Conservation (phyloP, 116 monocot genomes). For the Dioscorea cayenensis region DNA sequence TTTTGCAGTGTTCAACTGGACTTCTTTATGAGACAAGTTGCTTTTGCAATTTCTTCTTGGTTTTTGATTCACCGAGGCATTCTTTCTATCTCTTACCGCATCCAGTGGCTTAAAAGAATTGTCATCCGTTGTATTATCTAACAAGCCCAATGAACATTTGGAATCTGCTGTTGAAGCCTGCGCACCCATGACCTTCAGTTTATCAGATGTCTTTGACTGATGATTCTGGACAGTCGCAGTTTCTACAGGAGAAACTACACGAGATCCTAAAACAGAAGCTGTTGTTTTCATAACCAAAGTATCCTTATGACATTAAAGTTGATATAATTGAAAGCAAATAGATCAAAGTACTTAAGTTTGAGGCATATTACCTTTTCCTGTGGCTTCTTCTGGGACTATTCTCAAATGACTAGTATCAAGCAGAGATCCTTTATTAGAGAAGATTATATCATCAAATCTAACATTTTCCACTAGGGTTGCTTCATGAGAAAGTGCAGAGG, state of each 20-base stretch:
- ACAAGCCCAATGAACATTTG: not conserved
- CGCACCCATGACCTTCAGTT: conserved; percentile 8
- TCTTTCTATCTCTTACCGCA: conserved; percentile 17
- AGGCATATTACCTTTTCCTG: not conserved
- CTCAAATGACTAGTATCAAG: not conserved
- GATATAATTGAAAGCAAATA: too few species aligned
- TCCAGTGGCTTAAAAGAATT: conserved; percentile 11
- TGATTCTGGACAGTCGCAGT: conserved; percentile 5
- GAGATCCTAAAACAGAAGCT: not conserved
- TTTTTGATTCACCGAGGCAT: conserved; percentile 28
- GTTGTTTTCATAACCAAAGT: not conserved
- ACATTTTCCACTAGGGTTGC: conserved; percentile 3
- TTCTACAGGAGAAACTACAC: conserved; percentile 2
- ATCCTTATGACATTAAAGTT: not conserved
- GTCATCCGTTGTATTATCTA: conserved; percentile 4
- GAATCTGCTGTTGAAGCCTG: conserved; percentile 4
- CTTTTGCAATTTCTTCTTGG: conserved; percentile 10
- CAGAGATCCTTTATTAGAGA: not conserved
- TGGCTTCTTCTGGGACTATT: not conserved
- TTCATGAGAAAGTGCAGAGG: not conserved
- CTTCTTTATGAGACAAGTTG: conserved; percentile 24
- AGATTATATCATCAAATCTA: not conserved
- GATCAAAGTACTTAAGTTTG: too few species aligned
- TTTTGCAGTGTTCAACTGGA: conserved; percentile 14
- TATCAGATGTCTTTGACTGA: conserved; percentile 5